phyloP scores from a whole-genome alignment of 306 rosid genomes.

The Acacia acuminata region DNA sequence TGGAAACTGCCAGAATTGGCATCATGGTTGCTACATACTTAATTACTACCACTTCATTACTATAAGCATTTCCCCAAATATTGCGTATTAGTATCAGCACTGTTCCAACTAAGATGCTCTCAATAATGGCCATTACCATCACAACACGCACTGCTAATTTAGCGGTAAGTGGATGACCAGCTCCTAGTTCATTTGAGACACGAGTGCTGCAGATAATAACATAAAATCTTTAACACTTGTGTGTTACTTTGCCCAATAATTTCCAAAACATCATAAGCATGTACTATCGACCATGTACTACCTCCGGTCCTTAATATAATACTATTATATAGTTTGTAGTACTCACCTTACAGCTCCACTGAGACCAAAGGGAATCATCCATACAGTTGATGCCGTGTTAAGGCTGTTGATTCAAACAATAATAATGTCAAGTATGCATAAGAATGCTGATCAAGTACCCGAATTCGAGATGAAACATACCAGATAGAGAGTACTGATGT shows the following conservation, averaged over 20 bases:
- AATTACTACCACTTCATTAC: background rate
- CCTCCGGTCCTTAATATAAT: too few species aligned
- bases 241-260: background rate
- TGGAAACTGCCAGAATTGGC: background rate
- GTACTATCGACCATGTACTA: too few species aligned
- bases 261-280: background rate
- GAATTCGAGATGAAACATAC: constrained; percentile 34
- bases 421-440: background rate
- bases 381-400: constrained; percentile 57
- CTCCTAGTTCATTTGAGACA: constrained; percentile 82
- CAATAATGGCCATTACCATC: constrained; percentile 50
- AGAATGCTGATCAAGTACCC: background rate
- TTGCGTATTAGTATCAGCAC: constrained; percentile 51
- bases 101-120: constrained; percentile 48
- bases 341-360: constrained; percentile 71
- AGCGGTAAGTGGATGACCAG: constrained; percentile 60
- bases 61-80: background rate
- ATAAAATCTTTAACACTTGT: background rate
- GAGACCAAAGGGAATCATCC: constrained; percentile 82
- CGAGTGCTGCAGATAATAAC: constrained; percentile 55
- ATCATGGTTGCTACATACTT: background rate
- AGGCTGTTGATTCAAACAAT: background rate
- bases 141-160: constrained; percentile 62
- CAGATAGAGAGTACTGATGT: constrained; percentile 72
- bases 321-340: background rate